These are phyloP conservation scores for Fistulinella prunicolor DNA, from an alignment of 768 basidiomycete species.

Conservation along the genomic window DNA sequence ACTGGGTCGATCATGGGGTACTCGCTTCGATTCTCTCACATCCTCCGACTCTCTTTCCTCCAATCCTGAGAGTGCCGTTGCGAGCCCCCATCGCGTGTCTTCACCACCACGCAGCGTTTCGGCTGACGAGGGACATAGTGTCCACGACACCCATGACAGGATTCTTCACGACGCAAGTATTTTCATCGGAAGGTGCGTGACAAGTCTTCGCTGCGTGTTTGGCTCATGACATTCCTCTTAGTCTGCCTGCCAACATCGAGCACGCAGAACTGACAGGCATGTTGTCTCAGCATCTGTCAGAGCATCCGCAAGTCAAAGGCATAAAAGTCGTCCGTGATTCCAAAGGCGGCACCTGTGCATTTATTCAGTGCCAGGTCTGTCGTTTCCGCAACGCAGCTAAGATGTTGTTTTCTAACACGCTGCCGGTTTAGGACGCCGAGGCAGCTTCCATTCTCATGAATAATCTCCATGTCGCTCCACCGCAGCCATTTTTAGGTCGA, in stretches of 20 bases:
- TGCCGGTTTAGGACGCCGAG: conserved; percentile 45
- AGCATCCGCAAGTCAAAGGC: conserved; percentile 60
- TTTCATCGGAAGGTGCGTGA: conserved; percentile 74
- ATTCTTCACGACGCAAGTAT: conserved; percentile 74
- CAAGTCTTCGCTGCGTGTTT: background rate
- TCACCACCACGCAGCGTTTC: conserved; percentile 14
- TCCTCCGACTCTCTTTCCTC: conserved; percentile 47
- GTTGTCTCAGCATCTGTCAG: conserved; percentile 65
- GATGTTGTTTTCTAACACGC: background rate
- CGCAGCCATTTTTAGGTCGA: conserved; percentile 68
- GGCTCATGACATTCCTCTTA: conserved; percentile 29
- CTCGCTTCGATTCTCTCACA: conserved; percentile 65
- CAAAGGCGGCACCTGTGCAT: conserved; percentile 78
- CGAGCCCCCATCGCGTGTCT: conserved; percentile 9
- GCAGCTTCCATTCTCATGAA: conserved; percentile 59
- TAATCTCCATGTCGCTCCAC: conserved; percentile 51
- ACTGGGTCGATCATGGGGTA: conserved; percentile 59
- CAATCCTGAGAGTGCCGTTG: conserved; percentile 21
- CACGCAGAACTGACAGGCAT: conserved; percentile 57
- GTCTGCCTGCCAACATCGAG: conserved; percentile 69
- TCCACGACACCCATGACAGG: conserved; percentile 39
- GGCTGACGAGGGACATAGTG: conserved; percentile 31
- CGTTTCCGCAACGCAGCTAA: background rate
- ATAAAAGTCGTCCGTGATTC: conserved; percentile 72
- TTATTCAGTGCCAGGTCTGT: conserved; percentile 79